A percentile compares a stretch with the other conserved stretches of the same genome.
phyloP scores from a whole-genome alignment of 225 moss, liverwort and hornwort species.

The Marchantia paleacea region DNA sequence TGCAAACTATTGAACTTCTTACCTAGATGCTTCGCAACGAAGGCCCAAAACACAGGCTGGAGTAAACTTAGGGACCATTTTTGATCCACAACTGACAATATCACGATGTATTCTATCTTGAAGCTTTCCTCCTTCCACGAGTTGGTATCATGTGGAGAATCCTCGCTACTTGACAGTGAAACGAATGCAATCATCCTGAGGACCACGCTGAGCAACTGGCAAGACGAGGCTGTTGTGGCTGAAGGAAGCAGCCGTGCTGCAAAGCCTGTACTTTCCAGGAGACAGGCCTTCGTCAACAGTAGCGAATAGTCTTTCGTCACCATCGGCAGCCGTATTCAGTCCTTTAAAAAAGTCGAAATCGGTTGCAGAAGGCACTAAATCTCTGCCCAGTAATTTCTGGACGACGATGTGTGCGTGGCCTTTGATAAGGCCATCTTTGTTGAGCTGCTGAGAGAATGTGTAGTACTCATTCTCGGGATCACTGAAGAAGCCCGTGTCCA shows the following conservation, averaged over 20 bases:
- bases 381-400: neutral
- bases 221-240: conserved; percentile 19
- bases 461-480: conserved; percentile 12
- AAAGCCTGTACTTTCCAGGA: conserved; percentile 6
- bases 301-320: neutral
- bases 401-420: conserved; percentile 12
- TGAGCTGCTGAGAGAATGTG: conserved; percentile 18
- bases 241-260: conserved; percentile 11
- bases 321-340: neutral
- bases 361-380: neutral
- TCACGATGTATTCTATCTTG: too few species aligned
- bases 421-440: conserved; percentile 11
- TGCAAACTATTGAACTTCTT: too few species aligned
- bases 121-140: too few species aligned
- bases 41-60: too few species aligned
- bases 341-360: conserved; percentile 11
- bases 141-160: too few species aligned
- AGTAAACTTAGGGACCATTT: neutral
- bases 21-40: too few species aligned
- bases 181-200: conserved; percentile 14
- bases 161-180: neutral
- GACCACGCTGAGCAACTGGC: conserved; percentile 21
- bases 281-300: neutral
- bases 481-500: conserved; percentile 20
- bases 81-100: neutral